These are phyloP conservation scores for Fusarium ramigenum DNA, from an alignment of 2,329 filamentous ascomycete genomes.

Conservation along the genomic window DNA sequence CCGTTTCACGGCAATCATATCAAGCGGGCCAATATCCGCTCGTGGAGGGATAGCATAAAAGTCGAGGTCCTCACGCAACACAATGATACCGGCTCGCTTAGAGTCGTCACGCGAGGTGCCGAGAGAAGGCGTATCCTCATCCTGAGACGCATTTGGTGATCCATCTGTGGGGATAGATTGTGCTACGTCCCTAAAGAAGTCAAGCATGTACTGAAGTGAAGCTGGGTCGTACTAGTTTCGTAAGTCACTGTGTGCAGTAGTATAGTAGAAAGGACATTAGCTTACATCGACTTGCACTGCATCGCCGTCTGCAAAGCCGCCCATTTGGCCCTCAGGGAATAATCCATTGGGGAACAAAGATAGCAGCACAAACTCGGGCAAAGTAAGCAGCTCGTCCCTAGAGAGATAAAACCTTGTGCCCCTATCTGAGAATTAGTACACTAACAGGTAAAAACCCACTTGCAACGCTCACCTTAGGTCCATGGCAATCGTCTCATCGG, in stretches of 20 bases:
- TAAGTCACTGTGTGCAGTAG: slow-evolving; percentile 7
- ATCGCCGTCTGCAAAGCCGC: slow-evolving; percentile 89
- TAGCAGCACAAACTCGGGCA: slow-evolving; percentile 95
- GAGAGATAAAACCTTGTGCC: slow-evolving; percentile 94
- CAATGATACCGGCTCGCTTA: slow-evolving; percentile 96
- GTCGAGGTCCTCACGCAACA: slow-evolving; percentile 93
- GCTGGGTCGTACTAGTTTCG: slow-evolving; percentile 86
- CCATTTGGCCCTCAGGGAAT: slow-evolving; percentile 95
- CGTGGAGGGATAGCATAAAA: slow-evolving; percentile 95
- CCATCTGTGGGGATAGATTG: slow-evolving; percentile 88
- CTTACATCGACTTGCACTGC: slow-evolving; percentile 97
- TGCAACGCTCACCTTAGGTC: slow-evolving; percentile 79
- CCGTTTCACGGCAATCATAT: slow-evolving; percentile 97
- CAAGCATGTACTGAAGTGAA: slow-evolving; percentile 98
- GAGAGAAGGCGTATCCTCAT: slow-evolving; percentile 70
- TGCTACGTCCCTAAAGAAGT: slow-evolving; percentile 95
- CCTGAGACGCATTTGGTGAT: slow-evolving; percentile 72
- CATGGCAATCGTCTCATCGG: slow-evolving; percentile 94
- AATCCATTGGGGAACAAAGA: slow-evolving; percentile 99
- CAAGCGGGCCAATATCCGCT: slow-evolving; percentile 81
- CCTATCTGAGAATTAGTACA: slow-evolving; percentile 59
- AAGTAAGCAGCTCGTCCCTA: slow-evolving; percentile 90
- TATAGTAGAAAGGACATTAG: slow-evolving; percentile 38
- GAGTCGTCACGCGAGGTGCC: slow-evolving; percentile 78
- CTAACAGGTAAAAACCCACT: not conserved